Evolutionary conservation across 306 rosid genomes (phyloP), one percentile per base, ranked within the genome.

Genomic region (Gillenia trifoliata): DNA sequence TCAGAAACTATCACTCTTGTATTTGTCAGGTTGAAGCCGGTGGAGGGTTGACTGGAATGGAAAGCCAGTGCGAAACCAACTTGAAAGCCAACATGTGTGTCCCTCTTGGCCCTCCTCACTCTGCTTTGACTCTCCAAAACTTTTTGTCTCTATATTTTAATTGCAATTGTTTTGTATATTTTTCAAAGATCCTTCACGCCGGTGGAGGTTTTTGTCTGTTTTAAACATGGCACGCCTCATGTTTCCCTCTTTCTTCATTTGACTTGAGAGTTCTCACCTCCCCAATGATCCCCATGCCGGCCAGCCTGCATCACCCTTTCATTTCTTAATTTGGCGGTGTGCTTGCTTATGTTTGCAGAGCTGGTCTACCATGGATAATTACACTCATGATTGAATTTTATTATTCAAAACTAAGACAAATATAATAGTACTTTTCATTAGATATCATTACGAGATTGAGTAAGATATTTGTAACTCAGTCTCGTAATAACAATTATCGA

Each of bases 151-250:
- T 45, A 36, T 68, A 26, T 9, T 36, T 41, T 55, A 38, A 47
- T 76, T 41, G 50, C 22, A 57, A 23, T 29, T 31, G 16, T 22
- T 66, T 20, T 8, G 10, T 52, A 52, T 8, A 12, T 47, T 8
- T 33, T 67, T 41, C 43, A 63, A 61, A 50, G 71, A 75, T 66
- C 47, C 62, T 61, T 61, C 55, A 25, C 17, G 83, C 43, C 70
- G 69, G 70, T 79, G 83, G 64, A 67, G 71, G 6, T 77, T 45
- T 64, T 73, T 76, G 79, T 68, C 81, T 63, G 65, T 63, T 63
- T 41, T 34, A 75, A 71, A 61, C 66, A 62, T 36, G 23, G 57
- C 62, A 66, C 25, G 33, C 76, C 68, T 62, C 79, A 73, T 77
- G 45, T 68, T 78, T 49, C 22, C 60, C 63, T 50, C 45, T 9